Evolutionary conservation across 306 rosid genomes (phyloP), one percentile per base, ranked within the genome.

Genomic region (Dalbergia oliveri): DNA sequence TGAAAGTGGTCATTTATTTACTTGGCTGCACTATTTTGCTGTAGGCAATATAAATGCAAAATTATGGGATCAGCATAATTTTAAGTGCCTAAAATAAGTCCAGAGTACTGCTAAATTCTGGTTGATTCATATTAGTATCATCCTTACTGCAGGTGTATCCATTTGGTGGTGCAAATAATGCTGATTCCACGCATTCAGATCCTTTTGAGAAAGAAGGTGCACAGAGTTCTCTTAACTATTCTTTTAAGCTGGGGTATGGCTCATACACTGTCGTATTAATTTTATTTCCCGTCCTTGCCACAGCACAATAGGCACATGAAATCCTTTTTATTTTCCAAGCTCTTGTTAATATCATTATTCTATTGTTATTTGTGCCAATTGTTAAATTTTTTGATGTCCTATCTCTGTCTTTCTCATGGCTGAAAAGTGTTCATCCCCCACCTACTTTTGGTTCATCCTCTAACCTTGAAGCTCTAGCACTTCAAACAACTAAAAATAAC

Each of bases 391-490:
- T 21, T 77, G 57, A 56, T 65, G 34, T 47, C 51, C 19, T 80
- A 39, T 64, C 72, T 81, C 80, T 80, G 47, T 88, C 76, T 72
- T 50, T 86, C 60, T 57, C 16, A 58, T 77, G 59, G 75, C 23
- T 7, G 3, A 67, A 59, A 79, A 96, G 98, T 90, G 84, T 80
- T 75, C 97, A 93, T 88, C 89, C 96, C 12, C 99, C 98, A 4
- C 99, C 98, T 53, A 93, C 99, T 67, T 96, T 96, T 89, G 98
- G 99, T 83, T 91, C 97, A 73, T 89, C 97, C 49, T 90, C 98
- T 51, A 91, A 88, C 85, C 94, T 89, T 53, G 99, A 91, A 73
- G 88, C 90, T 79, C 83, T 82, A 79, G 78, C 93, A 58, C 85
- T 87, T 85, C 94, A 88, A 84, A 80, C 86, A 69, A 82, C 77